Percentiles rank a stretch among this genome's conserved stretches.
Evolutionary conservation across 2,329 filamentous ascomycete genomes (phyloP).

Genomic region (Aspergillus ibericus): DNA sequence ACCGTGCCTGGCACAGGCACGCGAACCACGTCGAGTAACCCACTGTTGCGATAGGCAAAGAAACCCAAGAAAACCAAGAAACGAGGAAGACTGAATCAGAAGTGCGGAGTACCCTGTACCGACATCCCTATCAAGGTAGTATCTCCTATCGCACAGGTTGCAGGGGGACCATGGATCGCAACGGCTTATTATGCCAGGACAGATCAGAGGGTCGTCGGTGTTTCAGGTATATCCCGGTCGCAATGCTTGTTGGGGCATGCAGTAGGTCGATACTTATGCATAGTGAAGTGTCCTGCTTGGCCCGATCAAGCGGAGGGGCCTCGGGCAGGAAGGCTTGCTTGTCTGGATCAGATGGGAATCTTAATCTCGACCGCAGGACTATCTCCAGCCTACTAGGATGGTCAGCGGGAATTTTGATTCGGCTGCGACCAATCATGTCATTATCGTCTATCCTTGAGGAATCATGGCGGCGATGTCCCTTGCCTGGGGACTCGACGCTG

Average conservation of each 20-base stretch:
- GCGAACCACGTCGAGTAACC: background rate
- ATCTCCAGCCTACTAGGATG: background rate
- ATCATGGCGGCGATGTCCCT: background rate
- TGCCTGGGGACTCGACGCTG: background rate
- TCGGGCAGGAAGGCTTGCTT: background rate
- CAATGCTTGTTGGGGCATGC: background rate
- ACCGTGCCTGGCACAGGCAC: background rate
- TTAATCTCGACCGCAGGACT: conserved; percentile 7
- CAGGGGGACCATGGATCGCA: background rate
- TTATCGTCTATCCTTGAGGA: background rate
- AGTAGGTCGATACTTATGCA: background rate
- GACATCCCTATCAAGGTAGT: background rate
- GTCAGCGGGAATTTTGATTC: background rate
- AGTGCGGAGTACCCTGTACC: background rate
- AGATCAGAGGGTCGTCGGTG: background rate
- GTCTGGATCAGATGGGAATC: background rate
- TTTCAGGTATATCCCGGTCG: conserved; percentile 4
- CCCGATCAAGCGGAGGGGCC: background rate
- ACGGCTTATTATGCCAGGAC: background rate
- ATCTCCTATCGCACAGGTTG: background rate
- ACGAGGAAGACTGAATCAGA: background rate
- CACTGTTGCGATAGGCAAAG: background rate
- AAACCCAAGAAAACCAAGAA: background rate
- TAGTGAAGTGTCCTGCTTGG: conserved; percentile 7
- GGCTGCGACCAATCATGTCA: background rate